phyloP scores from a whole-genome alignment of 176 grass and related monocot genomes.

The Panicum miliaceum region DNA sequence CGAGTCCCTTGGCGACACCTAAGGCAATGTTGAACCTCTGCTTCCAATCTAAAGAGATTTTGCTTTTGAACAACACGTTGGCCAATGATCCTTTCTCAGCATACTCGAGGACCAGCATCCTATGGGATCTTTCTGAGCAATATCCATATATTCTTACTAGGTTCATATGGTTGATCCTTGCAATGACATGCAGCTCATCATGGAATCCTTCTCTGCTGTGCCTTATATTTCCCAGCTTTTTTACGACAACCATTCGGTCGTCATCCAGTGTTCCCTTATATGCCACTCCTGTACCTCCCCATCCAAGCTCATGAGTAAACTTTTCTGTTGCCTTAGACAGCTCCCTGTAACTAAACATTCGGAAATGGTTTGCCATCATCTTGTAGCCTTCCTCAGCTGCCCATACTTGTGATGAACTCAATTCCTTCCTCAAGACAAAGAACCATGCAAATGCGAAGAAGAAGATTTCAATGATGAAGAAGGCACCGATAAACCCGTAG shows the following conservation, averaged over 20 bases:
- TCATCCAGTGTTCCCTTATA: conserved; percentile 51
- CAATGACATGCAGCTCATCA: conserved; percentile 46
- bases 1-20: conserved; percentile 53
- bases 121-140: conserved; percentile 54
- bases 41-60: conserved; percentile 39
- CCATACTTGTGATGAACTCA: conserved; percentile 39
- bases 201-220: conserved; percentile 48
- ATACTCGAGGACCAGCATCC: conserved; percentile 53
- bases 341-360: conserved; percentile 52
- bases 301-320: conserved; percentile 51
- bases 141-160: conserved; percentile 53
- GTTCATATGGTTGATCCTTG: conserved; percentile 61
- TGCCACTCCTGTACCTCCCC: conserved; percentile 43
- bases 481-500: conserved; percentile 40
- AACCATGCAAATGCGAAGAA: conserved; percentile 56
- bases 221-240: conserved; percentile 41
- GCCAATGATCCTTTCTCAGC: conserved; percentile 51
- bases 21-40: conserved; percentile 53
- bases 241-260: conserved; percentile 20
- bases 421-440: conserved; percentile 51
- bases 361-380: conserved; percentile 49
- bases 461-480: conserved; percentile 43
- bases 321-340: conserved; percentile 47
- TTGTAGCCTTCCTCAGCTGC: conserved; percentile 53
- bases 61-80: conserved; percentile 33